phyloP scores from a whole-genome alignment of 805 yeast species.

The Priceomyces castillae region DNA sequence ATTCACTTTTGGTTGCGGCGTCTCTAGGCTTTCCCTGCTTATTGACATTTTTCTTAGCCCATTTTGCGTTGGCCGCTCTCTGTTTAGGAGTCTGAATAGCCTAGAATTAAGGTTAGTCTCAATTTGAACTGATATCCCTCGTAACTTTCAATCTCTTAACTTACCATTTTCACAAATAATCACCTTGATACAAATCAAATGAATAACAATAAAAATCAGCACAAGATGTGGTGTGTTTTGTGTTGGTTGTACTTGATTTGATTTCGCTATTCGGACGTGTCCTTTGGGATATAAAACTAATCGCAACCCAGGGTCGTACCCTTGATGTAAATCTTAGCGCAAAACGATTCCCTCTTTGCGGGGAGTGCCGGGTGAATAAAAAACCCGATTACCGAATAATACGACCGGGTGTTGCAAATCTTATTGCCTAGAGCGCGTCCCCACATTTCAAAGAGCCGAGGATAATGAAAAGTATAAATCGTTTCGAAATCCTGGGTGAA shows the following conservation, averaged over 20 bases:
- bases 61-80: constrained; percentile 82
- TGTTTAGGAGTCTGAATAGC: constrained; percentile 84
- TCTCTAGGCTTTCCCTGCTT: constrained; percentile 72
- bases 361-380: too few relatives aligned
- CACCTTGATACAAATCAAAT: neutral
- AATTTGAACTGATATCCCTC: neutral
- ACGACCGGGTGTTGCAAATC: too few relatives aligned
- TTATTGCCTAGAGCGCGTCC: neutral
- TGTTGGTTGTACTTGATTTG: neutral
- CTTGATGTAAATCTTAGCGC: neutral
- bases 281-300: neutral
- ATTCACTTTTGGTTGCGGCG: constrained; percentile 33
- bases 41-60: constrained; percentile 67
- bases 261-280: neutral
- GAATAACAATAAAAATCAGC: neutral
- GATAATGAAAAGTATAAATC: neutral
- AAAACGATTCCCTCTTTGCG: too few relatives aligned
- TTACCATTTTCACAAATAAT: neutral
- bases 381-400: too few relatives aligned
- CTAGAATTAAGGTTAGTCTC: constrained; percentile 23
- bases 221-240: neutral
- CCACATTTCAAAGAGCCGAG: neutral
- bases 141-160: neutral
- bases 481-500: neutral
- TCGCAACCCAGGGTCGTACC: neutral